A percentile compares a stretch with the other conserved stretches of the same genome.
These are phyloP conservation scores for Boletales sp. DNA, from an alignment of 768 basidiomycete species.

Conservation along the genomic window DNA sequence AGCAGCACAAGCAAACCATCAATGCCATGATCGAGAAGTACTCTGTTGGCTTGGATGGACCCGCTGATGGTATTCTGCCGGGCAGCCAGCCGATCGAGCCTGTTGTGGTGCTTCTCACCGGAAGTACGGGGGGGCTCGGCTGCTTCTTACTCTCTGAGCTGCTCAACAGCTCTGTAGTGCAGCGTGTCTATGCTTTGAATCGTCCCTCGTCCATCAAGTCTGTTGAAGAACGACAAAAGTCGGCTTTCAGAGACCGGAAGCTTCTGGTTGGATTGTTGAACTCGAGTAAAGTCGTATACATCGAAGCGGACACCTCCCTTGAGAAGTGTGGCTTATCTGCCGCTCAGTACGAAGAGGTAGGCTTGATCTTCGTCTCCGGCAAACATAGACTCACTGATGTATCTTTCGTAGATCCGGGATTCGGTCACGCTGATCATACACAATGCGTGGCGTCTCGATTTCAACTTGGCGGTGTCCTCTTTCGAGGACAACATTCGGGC, in stretches of 20 bases:
- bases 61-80: slow-evolving; percentile 13
- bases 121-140: slow-evolving; percentile 43
- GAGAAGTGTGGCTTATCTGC: slow-evolving; percentile 29
- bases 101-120: slow-evolving; percentile 29
- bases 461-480: slow-evolving; percentile 38
- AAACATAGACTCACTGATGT: neutral
- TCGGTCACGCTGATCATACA: slow-evolving; percentile 38
- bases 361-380: neutral
- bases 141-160: slow-evolving; percentile 34
- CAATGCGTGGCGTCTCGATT: slow-evolving; percentile 45
- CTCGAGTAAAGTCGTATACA: slow-evolving; percentile 31
- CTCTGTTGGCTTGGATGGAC: slow-evolving; percentile 14
- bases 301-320: slow-evolving; percentile 36
- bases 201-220: slow-evolving; percentile 14
- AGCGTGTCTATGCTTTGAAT: slow-evolving; percentile 36
- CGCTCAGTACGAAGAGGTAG: slow-evolving; percentile 17
- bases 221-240: slow-evolving; percentile 26
- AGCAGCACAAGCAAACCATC: slow-evolving; percentile 18
- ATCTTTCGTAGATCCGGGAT: slow-evolving; percentile 24
- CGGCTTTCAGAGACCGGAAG: slow-evolving; percentile 34
- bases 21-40: slow-evolving; percentile 40
- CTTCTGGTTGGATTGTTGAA: slow-evolving; percentile 30
- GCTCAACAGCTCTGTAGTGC: slow-evolving; percentile 20
- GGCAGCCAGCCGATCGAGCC: neutral
- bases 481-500: slow-evolving; percentile 40